Evolutionary conservation across 2,329 filamentous ascomycete genomes (phyloP).

Genomic region (Geosmithia putterillii): DNA sequence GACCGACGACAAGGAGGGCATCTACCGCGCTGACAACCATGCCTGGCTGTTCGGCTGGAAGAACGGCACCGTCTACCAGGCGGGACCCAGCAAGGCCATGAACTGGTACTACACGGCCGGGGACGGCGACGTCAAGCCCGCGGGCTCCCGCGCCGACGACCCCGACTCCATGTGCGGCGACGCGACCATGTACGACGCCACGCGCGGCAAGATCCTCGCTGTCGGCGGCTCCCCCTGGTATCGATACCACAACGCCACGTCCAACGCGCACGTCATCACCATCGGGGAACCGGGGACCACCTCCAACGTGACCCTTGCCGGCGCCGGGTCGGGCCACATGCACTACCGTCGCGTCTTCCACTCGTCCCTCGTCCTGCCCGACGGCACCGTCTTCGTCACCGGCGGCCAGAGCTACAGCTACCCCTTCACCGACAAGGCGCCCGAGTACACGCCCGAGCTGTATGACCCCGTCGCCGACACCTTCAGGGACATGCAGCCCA

Average conservation of each 20-base stretch:
- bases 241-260: slow-evolving; percentile 23
- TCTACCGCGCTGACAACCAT: slow-evolving; percentile 28
- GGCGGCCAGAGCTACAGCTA: slow-evolving; percentile 30
- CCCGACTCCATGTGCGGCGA: slow-evolving; percentile 40
- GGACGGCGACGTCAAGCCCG: slow-evolving; percentile 23
- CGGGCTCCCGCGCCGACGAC: slow-evolving; percentile 29
- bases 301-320: slow-evolving; percentile 35
- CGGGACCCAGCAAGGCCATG: slow-evolving; percentile 39
- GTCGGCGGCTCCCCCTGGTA: slow-evolving; percentile 36
- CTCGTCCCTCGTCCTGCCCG: slow-evolving; percentile 33
- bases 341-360: slow-evolving; percentile 25
- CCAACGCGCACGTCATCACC: slow-evolving; percentile 35
- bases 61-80: slow-evolving; percentile 38
- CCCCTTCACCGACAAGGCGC: slow-evolving; percentile 30
- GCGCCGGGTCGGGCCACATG: slow-evolving; percentile 13
- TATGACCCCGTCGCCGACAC: slow-evolving; percentile 27
- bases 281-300: slow-evolving; percentile 20
- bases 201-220: slow-evolving; percentile 42
- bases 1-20: slow-evolving; percentile 34
- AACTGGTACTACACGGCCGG: slow-evolving; percentile 41
- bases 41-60: slow-evolving; percentile 26
- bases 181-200: slow-evolving; percentile 45
- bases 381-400: slow-evolving; percentile 31
- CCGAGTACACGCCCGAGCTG: slow-evolving; percentile 29
- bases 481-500: slow-evolving; percentile 23